phyloP scores from a whole-genome alignment of 495 filamentous ascomycete species.

The Geoglossum glabrum region DNA sequence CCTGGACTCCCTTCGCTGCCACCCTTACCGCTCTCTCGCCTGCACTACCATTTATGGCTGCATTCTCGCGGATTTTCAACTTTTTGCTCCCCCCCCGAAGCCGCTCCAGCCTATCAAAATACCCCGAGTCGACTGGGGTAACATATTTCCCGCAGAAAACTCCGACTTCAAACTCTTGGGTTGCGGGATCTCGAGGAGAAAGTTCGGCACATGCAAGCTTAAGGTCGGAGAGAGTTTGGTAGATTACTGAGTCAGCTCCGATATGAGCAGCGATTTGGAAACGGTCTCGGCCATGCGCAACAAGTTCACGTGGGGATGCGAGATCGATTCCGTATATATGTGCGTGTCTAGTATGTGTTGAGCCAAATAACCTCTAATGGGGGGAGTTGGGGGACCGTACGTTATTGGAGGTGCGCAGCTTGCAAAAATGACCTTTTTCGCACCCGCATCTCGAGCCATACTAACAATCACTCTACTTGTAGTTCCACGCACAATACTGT shows the following conservation, averaged over 20 bases:
- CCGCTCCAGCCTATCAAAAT: slow-evolving; percentile 70
- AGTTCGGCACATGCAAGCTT: slow-evolving; percentile 61
- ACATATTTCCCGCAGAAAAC: slow-evolving; percentile 88
- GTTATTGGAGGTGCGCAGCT: slow-evolving; percentile 76
- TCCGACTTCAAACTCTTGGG: slow-evolving; percentile 68
- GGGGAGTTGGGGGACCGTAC: slow-evolving; percentile 25
- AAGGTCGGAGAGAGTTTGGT: slow-evolving; percentile 68
- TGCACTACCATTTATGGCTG: slow-evolving; percentile 43
- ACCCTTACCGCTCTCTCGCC: slow-evolving; percentile 39
- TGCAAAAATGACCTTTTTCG: slow-evolving; percentile 77
- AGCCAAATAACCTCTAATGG: neutral
- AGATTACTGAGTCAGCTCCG: slow-evolving; percentile 81
- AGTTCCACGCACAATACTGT: slow-evolving; percentile 85
- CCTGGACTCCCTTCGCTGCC: slow-evolving; percentile 39
- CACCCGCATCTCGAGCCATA: slow-evolving; percentile 85
- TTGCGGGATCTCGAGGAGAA: slow-evolving; percentile 30
- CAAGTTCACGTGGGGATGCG: slow-evolving; percentile 60
- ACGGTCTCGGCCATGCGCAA: slow-evolving; percentile 58
- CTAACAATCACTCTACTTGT: slow-evolving; percentile 79
- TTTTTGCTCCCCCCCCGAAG: slow-evolving; percentile 54
- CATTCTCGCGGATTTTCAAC: slow-evolving; percentile 46
- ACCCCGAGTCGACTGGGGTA: slow-evolving; percentile 62
- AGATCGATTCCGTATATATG: slow-evolving; percentile 84
- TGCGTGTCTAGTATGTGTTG: slow-evolving; percentile 25
- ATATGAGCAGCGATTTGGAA: slow-evolving; percentile 57